phyloP scores from a whole-genome alignment of 768 basidiomycete species.

The Amanita polypyramis region DNA sequence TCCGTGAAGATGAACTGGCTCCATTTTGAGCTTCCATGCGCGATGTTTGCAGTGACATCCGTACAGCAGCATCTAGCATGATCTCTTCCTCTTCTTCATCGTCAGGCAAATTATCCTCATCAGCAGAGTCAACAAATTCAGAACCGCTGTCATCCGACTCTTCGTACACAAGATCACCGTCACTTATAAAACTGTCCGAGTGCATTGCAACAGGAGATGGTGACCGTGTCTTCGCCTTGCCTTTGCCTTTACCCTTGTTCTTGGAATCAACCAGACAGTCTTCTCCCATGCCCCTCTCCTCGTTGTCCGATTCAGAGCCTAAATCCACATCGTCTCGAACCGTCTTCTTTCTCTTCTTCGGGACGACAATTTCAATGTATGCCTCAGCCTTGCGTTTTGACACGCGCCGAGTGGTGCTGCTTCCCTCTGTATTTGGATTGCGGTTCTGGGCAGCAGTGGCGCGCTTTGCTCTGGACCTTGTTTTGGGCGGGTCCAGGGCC shows the following conservation, averaged over 20 bases:
- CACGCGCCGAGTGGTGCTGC: constrained; percentile 15
- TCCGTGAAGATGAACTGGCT: constrained; percentile 27
- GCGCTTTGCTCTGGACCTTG: constrained; percentile 14
- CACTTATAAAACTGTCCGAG: constrained; percentile 18
- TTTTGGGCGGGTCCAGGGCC: constrained; percentile 13
- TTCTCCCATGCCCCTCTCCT: not conserved
- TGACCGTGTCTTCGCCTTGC: constrained; percentile 13
- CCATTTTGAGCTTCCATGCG: constrained; percentile 15
- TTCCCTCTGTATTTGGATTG: constrained; percentile 13
- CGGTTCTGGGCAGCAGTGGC: constrained; percentile 15
- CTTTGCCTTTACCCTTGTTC: constrained; percentile 32
- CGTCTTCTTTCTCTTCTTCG: constrained; percentile 13
- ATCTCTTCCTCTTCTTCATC: constrained; percentile 35
- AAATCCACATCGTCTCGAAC: constrained; percentile 14
- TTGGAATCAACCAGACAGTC: constrained; percentile 12
- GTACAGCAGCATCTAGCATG: constrained; percentile 49
- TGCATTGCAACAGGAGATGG: constrained; percentile 15
- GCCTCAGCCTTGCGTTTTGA: constrained; percentile 25
- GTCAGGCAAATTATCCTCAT: constrained; percentile 21
- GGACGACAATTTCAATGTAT: constrained; percentile 23
- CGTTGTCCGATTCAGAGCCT: not conserved
- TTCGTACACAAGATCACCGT: constrained; percentile 14
- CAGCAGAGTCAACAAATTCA: constrained; percentile 40
- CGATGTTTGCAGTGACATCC: constrained; percentile 35
- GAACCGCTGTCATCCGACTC: constrained; percentile 54